A percentile compares a stretch with the other conserved stretches of the same genome.
Evolutionary conservation across 805 yeast genomes (phyloP).

Genomic region (Schizosaccharomyces lindneri): DNA sequence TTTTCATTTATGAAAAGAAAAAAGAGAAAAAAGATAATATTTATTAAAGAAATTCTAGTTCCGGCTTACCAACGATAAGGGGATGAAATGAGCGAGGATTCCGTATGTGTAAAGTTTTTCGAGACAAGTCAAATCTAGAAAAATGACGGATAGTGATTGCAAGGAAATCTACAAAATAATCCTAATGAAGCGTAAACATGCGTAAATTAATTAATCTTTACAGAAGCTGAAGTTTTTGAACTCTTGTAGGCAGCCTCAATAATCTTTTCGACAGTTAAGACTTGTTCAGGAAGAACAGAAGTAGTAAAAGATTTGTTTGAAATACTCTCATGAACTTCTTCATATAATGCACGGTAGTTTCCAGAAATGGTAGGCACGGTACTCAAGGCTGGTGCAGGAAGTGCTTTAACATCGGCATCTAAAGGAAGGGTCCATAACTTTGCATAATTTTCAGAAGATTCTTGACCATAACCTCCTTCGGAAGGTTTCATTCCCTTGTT

Average conservation of each 20-base stretch:
- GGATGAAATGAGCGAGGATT: too few relatives aligned
- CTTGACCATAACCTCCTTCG: background rate
- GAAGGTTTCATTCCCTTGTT: background rate
- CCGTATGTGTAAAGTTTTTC: too few relatives aligned
- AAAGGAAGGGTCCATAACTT: background rate
- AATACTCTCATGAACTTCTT: background rate
- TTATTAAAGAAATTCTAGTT: too few relatives aligned
- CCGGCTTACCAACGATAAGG: too few relatives aligned
- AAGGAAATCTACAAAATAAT: too few relatives aligned
- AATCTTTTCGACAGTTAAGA: background rate
- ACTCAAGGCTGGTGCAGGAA: background rate
- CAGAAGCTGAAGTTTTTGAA: background rate
- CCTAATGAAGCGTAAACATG: too few relatives aligned
- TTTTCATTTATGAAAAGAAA: too few relatives aligned
- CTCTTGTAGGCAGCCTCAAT: slow-evolving; percentile 1
- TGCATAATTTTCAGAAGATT: background rate
- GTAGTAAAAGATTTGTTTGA: background rate
- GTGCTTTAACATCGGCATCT: background rate
- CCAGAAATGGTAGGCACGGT: background rate
- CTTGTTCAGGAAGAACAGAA: background rate
- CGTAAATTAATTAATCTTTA: background rate
- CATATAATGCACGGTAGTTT: background rate
- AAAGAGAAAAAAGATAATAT: too few relatives aligned
- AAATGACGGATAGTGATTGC: too few relatives aligned
- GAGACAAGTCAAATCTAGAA: too few relatives aligned